Evolutionary conservation across 1,284 basidiomycete species (phyloP).

Genomic region (Pseudomicrostroma phylloplanum): DNA sequence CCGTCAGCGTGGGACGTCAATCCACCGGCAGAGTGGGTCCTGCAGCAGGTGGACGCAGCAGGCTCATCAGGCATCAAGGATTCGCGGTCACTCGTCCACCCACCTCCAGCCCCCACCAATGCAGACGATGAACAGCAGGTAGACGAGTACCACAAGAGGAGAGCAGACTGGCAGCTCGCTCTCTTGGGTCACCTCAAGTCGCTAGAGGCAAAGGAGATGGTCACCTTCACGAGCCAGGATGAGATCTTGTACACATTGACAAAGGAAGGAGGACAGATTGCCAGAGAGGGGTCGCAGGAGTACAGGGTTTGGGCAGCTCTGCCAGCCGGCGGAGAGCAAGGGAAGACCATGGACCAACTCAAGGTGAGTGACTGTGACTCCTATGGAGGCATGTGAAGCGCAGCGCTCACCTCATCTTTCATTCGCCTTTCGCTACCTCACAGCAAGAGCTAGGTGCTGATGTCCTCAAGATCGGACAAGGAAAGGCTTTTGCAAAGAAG

Average conservation of each 20-base stretch:
- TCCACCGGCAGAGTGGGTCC: background rate
- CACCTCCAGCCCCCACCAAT: background rate
- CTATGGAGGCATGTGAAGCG: background rate
- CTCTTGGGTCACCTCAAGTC: constrained; percentile 44
- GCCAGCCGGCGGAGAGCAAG: constrained; percentile 30
- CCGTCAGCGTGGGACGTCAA: background rate
- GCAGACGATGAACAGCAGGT: background rate
- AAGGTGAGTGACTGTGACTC: constrained; percentile 13
- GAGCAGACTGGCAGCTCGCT: constrained; percentile 44
- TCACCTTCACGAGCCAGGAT: constrained; percentile 32
- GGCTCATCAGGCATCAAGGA: constrained; percentile 7
- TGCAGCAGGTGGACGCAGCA: constrained; percentile 8
- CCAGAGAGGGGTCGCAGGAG: constrained; percentile 38
- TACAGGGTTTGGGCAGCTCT: constrained; percentile 41
- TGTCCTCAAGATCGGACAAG: constrained; percentile 63
- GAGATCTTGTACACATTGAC: constrained; percentile 28
- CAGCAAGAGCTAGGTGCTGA: constrained; percentile 37
- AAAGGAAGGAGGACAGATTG: constrained; percentile 20
- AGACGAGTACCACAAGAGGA: constrained; percentile 27
- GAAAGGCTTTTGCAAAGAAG: constrained; percentile 90
- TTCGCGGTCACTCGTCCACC: constrained; percentile 6
- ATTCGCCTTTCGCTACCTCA: background rate
- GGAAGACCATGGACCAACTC: constrained; percentile 36
- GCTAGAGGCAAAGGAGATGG: constrained; percentile 42
- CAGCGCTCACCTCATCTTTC: background rate